Base-by-base conservation (phyloP, 805 yeast species). In the Barnettozyma pratensis region DNA sequence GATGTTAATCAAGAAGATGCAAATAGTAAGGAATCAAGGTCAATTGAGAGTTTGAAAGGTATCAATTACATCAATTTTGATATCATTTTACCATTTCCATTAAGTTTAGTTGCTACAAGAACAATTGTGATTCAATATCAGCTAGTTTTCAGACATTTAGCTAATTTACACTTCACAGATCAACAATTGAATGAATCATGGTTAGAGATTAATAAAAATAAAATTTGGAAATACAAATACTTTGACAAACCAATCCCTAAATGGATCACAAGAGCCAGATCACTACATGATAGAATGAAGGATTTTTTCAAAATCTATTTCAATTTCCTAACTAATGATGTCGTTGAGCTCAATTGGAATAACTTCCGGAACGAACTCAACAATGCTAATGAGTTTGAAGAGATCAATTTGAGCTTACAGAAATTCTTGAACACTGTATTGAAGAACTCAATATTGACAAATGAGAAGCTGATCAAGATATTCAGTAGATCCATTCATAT, bases 81-180 rank as follows among this genome's bases (percentile, higher is more conserved):
- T 39, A 51, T 83, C 7, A 65, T 74, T n/a, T 64, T 91, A 26
- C 97, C 97, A 4, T 94, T 88, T 61, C 99, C 99, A 0, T 66
- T 89, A 43, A 89, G 89, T 58, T 71, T 92, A 28, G 72, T 94
- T 1, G 68, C 89, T 1, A 80, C 86, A 14, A 77, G 82, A 47
- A 84, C 89, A 12, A 80, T 83, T 28, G 70, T 88, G 14, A 75
- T 81, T 43, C 88, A 94, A 53, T 89, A 85, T 60, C 96, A 92
- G 62, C 70, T 88, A 35, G 68, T 90, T 42, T 88, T 87, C 57
- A 77, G 97, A 53, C 82, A 87, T 54, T 69, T 86, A 37, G 64
- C 83, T 38, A 74, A 81, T 32, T 60, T 88, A n/a, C 81, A 81
- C 52, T 80, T 79, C 58, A 72, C 86, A 6, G 81, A 80, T 55